Percentiles rank a stretch among this genome's conserved stretches.
Conservation (phyloP, 2,329 filamentous ascomycete species). For the Trichoderma pleuroti region DNA sequence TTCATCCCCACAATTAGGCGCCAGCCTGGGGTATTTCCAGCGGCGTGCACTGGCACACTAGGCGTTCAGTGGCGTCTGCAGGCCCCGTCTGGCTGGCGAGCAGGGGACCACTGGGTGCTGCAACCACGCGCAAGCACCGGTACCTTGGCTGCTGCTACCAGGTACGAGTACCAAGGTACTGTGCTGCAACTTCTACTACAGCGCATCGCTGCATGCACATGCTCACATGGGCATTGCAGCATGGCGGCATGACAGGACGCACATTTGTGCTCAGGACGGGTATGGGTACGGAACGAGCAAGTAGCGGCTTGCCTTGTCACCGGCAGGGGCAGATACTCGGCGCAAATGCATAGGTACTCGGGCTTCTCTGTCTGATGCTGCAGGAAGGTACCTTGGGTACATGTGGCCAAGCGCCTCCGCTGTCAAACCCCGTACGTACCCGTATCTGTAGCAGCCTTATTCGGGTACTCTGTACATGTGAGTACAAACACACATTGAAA, state of each 20-base stretch:
- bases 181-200: no score
- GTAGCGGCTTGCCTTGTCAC: no score
- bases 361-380: background rate
- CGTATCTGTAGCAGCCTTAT: background rate
- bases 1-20: conserved; percentile 12
- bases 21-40: conserved; percentile 8
- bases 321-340: no score
- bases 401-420: background rate
- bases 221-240: background rate
- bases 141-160: background rate
- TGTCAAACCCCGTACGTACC: background rate
- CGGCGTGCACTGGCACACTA: conserved; percentile 2
- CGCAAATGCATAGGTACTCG: background rate
- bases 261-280: background rate
- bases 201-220: background rate
- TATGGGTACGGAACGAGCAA: no score
- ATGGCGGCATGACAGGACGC: background rate
- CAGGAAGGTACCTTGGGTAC: background rate
- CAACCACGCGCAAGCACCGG: no score
- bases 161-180: no score
- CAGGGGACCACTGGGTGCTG: background rate
- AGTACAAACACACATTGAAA: background rate
- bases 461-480: background rate
- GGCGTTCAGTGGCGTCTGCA: conserved; percentile 6
- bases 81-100: background rate